phyloP scores from a whole-genome alignment of 805 yeast species.

The Wickerhamiella sergipiensis region DNA sequence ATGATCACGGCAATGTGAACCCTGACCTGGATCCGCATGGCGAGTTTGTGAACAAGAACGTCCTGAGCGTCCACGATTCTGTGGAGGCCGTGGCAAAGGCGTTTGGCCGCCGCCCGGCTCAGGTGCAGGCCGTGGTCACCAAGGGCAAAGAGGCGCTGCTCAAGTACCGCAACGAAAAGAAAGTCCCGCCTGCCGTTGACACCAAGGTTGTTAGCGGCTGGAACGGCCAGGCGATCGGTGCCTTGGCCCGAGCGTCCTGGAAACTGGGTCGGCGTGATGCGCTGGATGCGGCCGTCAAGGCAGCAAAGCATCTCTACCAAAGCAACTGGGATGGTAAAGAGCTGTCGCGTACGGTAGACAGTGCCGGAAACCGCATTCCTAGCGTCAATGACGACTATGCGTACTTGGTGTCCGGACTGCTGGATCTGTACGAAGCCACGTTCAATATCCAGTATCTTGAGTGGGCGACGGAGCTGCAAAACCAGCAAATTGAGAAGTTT shows the following conservation, averaged over 20 bases:
- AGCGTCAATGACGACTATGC: conserved; percentile 29
- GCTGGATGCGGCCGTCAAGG: conserved; percentile 17
- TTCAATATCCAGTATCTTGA: conserved; percentile 17
- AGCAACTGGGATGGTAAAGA: conserved; percentile 1
- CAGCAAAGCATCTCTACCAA: conserved; percentile 13
- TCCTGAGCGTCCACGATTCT: conserved; percentile 18
- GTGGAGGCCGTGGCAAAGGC: conserved; percentile 21
- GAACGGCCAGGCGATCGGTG: conserved; percentile 28
- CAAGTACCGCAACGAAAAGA: conserved; percentile 15
- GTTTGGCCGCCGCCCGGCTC: conserved; percentile 21
- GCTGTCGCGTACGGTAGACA: conserved; percentile 2
- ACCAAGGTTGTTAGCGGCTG: conserved; percentile 25
- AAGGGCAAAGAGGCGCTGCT: conserved; percentile 17
- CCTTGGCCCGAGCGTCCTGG: conserved; percentile 23
- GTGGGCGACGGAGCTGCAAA: conserved; percentile 24
- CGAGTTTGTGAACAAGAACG: conserved; percentile 22
- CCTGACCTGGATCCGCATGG: conserved; percentile 22
- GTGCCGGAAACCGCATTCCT: background rate
- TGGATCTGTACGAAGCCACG: conserved; percentile 26
- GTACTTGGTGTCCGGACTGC: conserved; percentile 22
- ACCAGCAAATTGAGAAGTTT: conserved; percentile 21
- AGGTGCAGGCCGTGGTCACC: conserved; percentile 16
- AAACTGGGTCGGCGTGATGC: conserved; percentile 13
- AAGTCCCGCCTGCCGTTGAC: conserved; percentile 22
- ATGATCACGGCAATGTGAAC: conserved; percentile 26